A percentile compares a stretch with the other conserved stretches of the same genome.
Conservation (phyloP, 2,329 filamentous ascomycete genomes). For the Endocalyx cinctus region DNA sequence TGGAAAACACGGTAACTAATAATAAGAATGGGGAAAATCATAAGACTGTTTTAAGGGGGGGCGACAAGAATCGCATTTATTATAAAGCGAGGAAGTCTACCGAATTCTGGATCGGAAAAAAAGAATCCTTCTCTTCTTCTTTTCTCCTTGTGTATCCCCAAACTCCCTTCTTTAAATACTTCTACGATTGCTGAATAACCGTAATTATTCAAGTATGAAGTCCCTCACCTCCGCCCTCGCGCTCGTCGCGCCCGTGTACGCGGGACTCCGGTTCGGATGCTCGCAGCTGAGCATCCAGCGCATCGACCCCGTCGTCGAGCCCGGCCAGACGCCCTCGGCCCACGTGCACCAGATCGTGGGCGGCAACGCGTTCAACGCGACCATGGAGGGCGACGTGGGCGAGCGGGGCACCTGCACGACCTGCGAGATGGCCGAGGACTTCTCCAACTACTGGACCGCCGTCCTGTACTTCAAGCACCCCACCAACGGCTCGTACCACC, state of each 20-base stretch:
- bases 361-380: conserved; percentile 28
- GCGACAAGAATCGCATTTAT: conserved; percentile 1
- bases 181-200: conserved; percentile 3
- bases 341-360: conserved; percentile 29
- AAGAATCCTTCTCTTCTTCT: not conserved
- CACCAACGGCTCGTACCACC: conserved; percentile 26
- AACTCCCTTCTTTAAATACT: conserved; percentile 6
- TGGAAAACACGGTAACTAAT: too few relatives aligned
- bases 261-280: conserved; percentile 26
- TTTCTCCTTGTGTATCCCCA: too few relatives aligned
- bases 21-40: too few relatives aligned
- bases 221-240: conserved; percentile 19
- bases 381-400: conserved; percentile 24
- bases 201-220: conserved; percentile 19
- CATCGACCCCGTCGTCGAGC: conserved; percentile 26
- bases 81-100: conserved; percentile 2
- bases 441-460: conserved; percentile 29
- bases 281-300: conserved; percentile 25
- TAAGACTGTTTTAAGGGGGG: too few relatives aligned
- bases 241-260: conserved; percentile 23
- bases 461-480: conserved; percentile 29
- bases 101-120: not conserved
- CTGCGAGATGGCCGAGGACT: conserved; percentile 24
- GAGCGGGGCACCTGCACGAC: conserved; percentile 25
- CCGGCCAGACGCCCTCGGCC: conserved; percentile 20